Evolutionary conservation across 2,329 filamentous ascomycete genomes (phyloP).

Genomic region (Nemania bipapillata): DNA sequence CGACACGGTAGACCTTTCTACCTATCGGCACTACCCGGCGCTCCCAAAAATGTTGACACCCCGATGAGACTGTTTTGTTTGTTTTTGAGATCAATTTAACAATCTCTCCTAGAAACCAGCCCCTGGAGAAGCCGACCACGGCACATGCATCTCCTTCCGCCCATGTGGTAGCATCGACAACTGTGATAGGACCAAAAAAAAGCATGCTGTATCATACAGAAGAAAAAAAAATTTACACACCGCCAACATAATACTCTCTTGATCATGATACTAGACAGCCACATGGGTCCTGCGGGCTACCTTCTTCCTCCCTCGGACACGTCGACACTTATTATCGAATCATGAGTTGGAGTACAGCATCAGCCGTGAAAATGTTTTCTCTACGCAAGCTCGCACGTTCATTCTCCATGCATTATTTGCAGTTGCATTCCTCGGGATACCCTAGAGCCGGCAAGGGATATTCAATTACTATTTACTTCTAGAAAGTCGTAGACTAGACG

Average conservation of each 20-base stretch:
- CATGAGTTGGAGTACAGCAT: constrained; percentile 9
- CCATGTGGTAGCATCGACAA: constrained; percentile 26
- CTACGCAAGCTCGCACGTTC: not conserved
- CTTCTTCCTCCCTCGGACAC: not conserved
- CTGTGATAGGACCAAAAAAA: constrained; percentile 21
- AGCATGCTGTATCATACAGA: not conserved
- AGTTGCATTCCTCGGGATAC: not conserved
- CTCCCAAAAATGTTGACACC: not conserved
- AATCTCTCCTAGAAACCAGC: not conserved
- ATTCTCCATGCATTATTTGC: not conserved
- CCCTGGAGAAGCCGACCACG: constrained; percentile 17
- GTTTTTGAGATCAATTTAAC: not conserved
- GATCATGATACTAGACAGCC: not conserved
- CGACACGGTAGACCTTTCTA: too few relatives aligned
- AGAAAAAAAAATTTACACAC: constrained; percentile 19
- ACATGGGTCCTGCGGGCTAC: not conserved
- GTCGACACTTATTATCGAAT: constrained; percentile 7
- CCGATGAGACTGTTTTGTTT: constrained; percentile 1
- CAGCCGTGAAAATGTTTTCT: constrained; percentile 13
- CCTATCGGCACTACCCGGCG: not conserved
- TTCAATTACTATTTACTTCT: not conserved
- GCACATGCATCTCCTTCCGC: not conserved
- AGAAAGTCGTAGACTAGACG: not conserved
- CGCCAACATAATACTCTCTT: constrained; percentile 14
- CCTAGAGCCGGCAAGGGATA: not conserved